Conservation (phyloP, 1,284 basidiomycete genomes). For the Vanrija pseudolonga region DNA sequence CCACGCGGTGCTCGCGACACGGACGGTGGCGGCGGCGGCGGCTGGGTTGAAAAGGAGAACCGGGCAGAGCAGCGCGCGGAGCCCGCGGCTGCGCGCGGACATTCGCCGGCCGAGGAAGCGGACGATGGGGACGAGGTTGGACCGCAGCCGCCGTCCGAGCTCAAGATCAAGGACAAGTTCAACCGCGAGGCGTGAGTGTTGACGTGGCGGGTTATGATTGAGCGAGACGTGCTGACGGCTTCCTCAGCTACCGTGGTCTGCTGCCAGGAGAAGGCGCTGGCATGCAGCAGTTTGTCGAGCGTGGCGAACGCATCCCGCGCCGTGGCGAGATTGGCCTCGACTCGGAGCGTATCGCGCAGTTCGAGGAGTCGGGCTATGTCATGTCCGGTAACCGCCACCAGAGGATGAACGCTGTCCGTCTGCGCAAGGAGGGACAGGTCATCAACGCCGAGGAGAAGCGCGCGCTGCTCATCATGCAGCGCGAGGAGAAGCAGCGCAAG, state of each 20-base stretch:
- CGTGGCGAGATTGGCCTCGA: slow-evolving; percentile 96
- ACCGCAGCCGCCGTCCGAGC: slow-evolving; percentile 49
- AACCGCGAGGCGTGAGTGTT: slow-evolving; percentile 55
- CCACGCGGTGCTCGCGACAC: background rate
- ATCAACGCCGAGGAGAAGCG: slow-evolving; percentile 97
- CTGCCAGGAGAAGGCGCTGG: slow-evolving; percentile 92
- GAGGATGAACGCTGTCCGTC: slow-evolving; percentile 94
- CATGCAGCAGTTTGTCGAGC: slow-evolving; percentile 91
- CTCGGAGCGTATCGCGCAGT: slow-evolving; percentile 77
- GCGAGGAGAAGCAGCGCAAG: slow-evolving; percentile 84
- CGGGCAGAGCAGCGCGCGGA: slow-evolving; percentile 5
- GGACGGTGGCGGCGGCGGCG: slow-evolving; percentile 1
- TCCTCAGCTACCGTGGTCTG: slow-evolving; percentile 64
- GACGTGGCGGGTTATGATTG: background rate
- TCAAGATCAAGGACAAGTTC: slow-evolving; percentile 58
- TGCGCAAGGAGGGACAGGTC: slow-evolving; percentile 96
- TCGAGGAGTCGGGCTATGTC: slow-evolving; percentile 89
- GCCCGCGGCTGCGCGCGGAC: slow-evolving; percentile 18
- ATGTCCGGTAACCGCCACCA: slow-evolving; percentile 94
- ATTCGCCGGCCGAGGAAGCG: slow-evolving; percentile 38
- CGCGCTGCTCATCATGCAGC: slow-evolving; percentile 85
- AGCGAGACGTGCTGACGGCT: slow-evolving; percentile 1
- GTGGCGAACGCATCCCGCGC: slow-evolving; percentile 88
- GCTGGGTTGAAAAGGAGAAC: slow-evolving; percentile 19
- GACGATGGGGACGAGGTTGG: slow-evolving; percentile 71